These are phyloP conservation scores for Tulasnella sp. DNA, from an alignment of 768 basidiomycete species.

Conservation along the genomic window DNA sequence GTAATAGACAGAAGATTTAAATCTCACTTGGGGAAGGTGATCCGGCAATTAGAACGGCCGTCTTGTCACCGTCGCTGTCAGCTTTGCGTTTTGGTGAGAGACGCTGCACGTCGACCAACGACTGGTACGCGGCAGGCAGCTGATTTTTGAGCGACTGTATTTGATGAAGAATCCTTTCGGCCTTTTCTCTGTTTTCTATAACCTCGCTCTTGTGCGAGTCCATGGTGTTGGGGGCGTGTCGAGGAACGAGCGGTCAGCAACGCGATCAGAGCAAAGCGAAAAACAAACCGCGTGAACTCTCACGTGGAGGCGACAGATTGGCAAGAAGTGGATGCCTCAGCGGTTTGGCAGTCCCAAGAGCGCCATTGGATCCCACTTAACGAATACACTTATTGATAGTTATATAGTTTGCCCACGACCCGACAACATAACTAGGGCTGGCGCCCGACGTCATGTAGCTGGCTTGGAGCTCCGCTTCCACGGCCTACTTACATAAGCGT, in stretches of 20 bases:
- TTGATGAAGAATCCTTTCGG: not conserved
- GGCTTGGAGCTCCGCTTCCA: too few species aligned
- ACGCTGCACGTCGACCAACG: not conserved
- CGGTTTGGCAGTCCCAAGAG: too few species aligned
- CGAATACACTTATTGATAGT: too few species aligned
- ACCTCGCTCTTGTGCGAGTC: constrained; percentile 13
- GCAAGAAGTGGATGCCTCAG: too few species aligned
- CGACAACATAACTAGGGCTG: too few species aligned
- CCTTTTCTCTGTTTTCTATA: not conserved
- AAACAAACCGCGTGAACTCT: constrained; percentile 5
- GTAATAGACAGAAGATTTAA: not conserved
- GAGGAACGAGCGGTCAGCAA: not conserved
- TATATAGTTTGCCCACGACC: too few species aligned
- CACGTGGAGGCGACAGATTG: not conserved
- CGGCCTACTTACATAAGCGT: too few species aligned
- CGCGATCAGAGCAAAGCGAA: not conserved
- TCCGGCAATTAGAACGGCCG: constrained; percentile 21
- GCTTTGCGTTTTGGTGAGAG: constrained; percentile 16
- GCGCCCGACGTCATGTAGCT: too few species aligned
- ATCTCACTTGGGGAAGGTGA: constrained; percentile 30
- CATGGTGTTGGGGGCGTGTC: not conserved
- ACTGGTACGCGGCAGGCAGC: not conserved
- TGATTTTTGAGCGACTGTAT: not conserved
- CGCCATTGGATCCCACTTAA: too few species aligned
- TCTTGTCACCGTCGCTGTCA: not conserved